Evolutionary conservation across 495 filamentous ascomycete genomes (phyloP), one percentile per base, ranked within the genome.

Genomic region (Physcia stellaris): DNA sequence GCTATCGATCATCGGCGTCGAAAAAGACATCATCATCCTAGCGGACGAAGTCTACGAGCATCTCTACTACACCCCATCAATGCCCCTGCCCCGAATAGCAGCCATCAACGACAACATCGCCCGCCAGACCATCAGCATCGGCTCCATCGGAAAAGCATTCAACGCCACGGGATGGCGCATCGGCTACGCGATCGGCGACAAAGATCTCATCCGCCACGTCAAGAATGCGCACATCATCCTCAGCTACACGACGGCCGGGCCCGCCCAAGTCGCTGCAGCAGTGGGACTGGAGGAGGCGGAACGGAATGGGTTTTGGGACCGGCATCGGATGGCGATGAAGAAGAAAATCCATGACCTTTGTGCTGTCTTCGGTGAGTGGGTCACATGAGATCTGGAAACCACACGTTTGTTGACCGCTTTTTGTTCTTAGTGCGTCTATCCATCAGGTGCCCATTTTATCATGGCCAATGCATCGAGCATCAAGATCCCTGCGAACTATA

Each of bases 31-130:
- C 18, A 27, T 49, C 12, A 37, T 49, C 38, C 17, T 49, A 9
- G 23, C 24, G 23, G 46, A 49, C 24, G 45, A 48, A 31, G 47
- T 50, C 40, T 49, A 50, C 30, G 40, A 50, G 7, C 39, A 34
- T 7, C 24, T 49, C 16, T 19, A 24, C 35, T 50, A 43, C 26
- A 34, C n/a, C 6, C n/a, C n/a, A n/a, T n/a, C n/a, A n/a, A 7
- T 16, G 15, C 4, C 37, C 0, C 32, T 41, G 20, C 13, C 37
- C 5, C 35, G 46, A 4, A 43, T 49, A 9, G 37, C 45, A 6
- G 39, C 46, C 4, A 16, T 49, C 7, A 16, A 13, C 13, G 19
- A 26, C 9, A 22, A 30, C 6, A 36, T 49, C 28, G 37, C 31
- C 2, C 19, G 19, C 11, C 19, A 33, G 1, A 49, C 46, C 1